Evolutionary conservation across 2,329 filamentous ascomycete genomes (phyloP), one percentile per base, ranked within the genome.

Genomic region (Penicillium sp.): DNA sequence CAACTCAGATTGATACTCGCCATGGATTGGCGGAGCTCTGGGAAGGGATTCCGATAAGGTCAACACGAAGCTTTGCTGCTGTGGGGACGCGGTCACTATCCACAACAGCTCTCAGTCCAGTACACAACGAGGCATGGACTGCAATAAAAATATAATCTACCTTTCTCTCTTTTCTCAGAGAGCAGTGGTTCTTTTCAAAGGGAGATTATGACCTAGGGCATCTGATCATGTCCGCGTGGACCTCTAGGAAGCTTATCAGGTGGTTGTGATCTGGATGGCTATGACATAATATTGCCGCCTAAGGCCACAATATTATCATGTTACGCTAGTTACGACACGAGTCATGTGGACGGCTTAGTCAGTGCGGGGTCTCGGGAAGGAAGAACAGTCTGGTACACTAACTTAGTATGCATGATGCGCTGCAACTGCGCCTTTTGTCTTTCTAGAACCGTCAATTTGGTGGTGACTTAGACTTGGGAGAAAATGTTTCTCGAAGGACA

Each of bases 151-250:
- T 47, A 47, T 31, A 21, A 29, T 31, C 8, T 19, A 50, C 16
- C 21, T 39, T 23, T 29, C 13, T n/a, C 31, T 13, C 13, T 16
- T 49, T 10, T 25, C n/a, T 50, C 19, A 16, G 42, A 19, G 23
- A 31, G 10, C n/a, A 10, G 19, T 23, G 39, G 39, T 42, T 42
- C 19, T 29, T 21, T 27, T 33, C 11, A 27, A 35, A 21, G 26
- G 16, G 19, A 27, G 35, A 50, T 23, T 21, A 19, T 47, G 47
- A 46, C 11, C 43, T 27, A 13, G 53, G 31, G 61, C 62, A 61
- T 57, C 55, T 65, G 56, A 61, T 58, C 53, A 29, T 23, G 57
- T 55, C 54, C 60, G 31, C 54, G 55, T 29, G 62, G 55, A 60
- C 45, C 46, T 52, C 43, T 45, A 25, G 27, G 46, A 37, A 35